Base-by-base conservation (phyloP, 345 rosid genomes). In the Salix suchowensis region DNA sequence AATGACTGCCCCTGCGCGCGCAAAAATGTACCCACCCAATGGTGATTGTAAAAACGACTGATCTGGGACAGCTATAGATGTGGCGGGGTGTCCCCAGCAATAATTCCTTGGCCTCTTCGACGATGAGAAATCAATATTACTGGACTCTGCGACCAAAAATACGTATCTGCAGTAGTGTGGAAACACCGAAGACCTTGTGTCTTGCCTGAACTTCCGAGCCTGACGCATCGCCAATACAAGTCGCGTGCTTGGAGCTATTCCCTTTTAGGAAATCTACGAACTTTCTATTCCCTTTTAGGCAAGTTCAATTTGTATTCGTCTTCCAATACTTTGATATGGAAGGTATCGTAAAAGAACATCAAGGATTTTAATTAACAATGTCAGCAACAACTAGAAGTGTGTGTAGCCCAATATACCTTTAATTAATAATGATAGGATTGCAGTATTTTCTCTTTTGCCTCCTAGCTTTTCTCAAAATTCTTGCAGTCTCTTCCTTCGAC, bases 381-480 rank as follows among this genome's bases (percentile, higher is more conserved):
- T 36, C 44, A 18, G 11, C 42, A 66, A 19, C 40, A 30, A 66
- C 21, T 16, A 23, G 69, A 21, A 36, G 26, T 2, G 64, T 1
- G 28, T 10, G 3, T 26, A 9, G 77, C 2, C 18, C 65, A 21
- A 65, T 48, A 10, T 87, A 80, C 91, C 91, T 87, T 89, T 84
- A 94, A 80, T 88, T 84, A 71, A 96, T 94, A 79, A 94, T 85
- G 70, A 96, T 92, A 68, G 85, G 74, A 78, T 86, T 86, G 55
- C 74, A 77, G 55, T 78, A 74, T 81, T 88, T 91, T 80, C 98
- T 84, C 87, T 85, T 96, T 71, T 85, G 82, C 85, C 96, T 90
- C 86, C 98, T 90, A 70, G 98, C 97, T 75, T 74, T 86, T 80
- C 79, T 88, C 84, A 96, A 83, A 74, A 96, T 89, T 71, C 83